phyloP scores from a whole-genome alignment of 2,329 filamentous ascomycete species.

The Monosporascus sp. region DNA sequence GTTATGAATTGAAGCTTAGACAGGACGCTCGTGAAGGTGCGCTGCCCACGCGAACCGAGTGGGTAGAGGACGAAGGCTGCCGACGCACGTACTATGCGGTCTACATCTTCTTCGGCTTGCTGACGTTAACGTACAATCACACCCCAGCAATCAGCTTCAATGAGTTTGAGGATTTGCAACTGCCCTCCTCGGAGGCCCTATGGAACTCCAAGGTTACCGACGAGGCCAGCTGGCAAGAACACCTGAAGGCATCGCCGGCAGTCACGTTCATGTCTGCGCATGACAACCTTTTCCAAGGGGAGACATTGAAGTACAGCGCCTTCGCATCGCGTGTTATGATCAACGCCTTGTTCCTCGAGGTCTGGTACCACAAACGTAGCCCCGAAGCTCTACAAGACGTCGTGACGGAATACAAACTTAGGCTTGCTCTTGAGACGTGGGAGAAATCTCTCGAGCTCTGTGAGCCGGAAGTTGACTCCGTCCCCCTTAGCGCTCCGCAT shows the following conservation, averaged over 20 bases:
- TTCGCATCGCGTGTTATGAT: constrained; percentile 98
- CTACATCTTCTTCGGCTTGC: constrained; percentile 95
- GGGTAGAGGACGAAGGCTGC: constrained; percentile 96
- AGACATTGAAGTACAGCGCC: constrained; percentile 85
- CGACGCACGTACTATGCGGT: constrained; percentile 96
- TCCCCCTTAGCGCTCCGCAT: constrained; percentile 88
- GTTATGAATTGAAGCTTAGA: constrained; percentile 91
- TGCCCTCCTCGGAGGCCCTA: constrained; percentile 88
- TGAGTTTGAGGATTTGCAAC: constrained; percentile 87
- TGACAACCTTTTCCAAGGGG: constrained; percentile 91
- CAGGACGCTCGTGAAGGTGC: constrained; percentile 78
- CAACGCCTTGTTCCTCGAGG: constrained; percentile 95
- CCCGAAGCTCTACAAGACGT: constrained; percentile 97
- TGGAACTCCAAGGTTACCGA: constrained; percentile 84
- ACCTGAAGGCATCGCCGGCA: constrained; percentile 62
- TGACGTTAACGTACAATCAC: constrained; percentile 96
- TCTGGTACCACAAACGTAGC: constrained; percentile 98
- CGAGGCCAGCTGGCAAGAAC: constrained; percentile 79
- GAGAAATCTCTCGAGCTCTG: constrained; percentile 92
- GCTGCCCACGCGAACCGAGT: constrained; percentile 76
- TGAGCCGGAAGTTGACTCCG: constrained; percentile 82
- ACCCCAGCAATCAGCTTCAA: constrained; percentile 98
- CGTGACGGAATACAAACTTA: constrained; percentile 95
- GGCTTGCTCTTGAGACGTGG: constrained; percentile 96
- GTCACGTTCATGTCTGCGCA: constrained; percentile 92